These are phyloP conservation scores for Pholiota adiposa DNA, from an alignment of 1,284 basidiomycete species.

Conservation along the genomic window DNA sequence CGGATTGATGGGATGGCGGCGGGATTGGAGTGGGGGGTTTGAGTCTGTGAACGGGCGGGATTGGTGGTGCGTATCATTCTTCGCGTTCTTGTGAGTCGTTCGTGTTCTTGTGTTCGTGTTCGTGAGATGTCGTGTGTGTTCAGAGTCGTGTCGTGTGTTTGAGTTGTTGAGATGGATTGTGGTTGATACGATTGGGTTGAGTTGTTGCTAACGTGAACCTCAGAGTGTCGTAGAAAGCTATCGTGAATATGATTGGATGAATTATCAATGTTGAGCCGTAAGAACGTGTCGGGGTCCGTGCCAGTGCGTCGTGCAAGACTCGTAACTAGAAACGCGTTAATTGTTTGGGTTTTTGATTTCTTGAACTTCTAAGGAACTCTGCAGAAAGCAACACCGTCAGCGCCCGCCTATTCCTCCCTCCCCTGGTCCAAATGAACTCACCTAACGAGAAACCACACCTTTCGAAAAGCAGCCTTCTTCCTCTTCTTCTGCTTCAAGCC, in stretches of 20 bases:
- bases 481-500: background rate
- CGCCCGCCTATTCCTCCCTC: background rate
- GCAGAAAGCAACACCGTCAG: background rate
- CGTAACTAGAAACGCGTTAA: slow-evolving; percentile 8
- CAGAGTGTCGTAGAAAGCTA: background rate
- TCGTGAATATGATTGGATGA: background rate
- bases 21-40: slow-evolving; percentile 13
- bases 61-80: background rate
- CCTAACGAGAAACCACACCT: background rate
- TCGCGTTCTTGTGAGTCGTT: background rate
- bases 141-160: background rate
- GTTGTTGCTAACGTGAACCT: background rate
- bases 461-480: background rate
- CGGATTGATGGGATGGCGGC: slow-evolving; percentile 58
- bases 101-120: slow-evolving; percentile 4
- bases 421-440: background rate
- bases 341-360: slow-evolving; percentile 4
- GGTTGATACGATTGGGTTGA: background rate
- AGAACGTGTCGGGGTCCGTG: slow-evolving; percentile 1
- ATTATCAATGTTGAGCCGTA: background rate
- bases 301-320: slow-evolving; percentile 2
- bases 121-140: background rate
- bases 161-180: background rate
- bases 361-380: background rate
- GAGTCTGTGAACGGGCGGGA: slow-evolving; percentile 3